Conservation (phyloP, 306 rosid genomes). For the Albizia julibrissin region DNA sequence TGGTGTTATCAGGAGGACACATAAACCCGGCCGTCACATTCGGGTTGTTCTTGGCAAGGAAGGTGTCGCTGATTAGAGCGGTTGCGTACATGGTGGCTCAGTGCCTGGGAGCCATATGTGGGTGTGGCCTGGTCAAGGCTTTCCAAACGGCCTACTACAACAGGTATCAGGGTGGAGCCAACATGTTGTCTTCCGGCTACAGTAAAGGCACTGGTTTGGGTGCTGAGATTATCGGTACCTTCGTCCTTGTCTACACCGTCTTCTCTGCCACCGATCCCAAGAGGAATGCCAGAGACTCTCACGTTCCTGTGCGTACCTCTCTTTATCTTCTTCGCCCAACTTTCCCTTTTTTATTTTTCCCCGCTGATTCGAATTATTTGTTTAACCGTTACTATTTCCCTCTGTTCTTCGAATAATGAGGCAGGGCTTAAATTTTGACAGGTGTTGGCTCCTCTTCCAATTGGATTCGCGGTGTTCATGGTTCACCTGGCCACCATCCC, state of each 20-base stretch:
- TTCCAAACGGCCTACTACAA: constrained; percentile 42
- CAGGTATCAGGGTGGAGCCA: constrained; percentile 46
- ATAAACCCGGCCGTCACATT: constrained; percentile 55
- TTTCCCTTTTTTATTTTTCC: not conserved
- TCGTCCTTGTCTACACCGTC: constrained; percentile 53
- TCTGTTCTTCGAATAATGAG: not conserved
- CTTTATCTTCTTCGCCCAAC: not conserved
- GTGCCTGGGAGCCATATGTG: constrained; percentile 46
- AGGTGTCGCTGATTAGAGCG: constrained; percentile 49
- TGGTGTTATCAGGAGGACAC: constrained; percentile 42
- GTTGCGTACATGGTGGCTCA: constrained; percentile 46
- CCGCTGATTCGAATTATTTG: not conserved
- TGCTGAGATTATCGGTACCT: constrained; percentile 50
- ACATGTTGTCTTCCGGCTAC: constrained; percentile 32
- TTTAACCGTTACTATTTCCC: not conserved
- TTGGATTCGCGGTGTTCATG: constrained; percentile 51
- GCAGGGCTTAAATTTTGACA: constrained; percentile 1
- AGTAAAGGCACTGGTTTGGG: constrained; percentile 47
- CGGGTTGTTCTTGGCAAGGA: constrained; percentile 44
- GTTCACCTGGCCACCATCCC: constrained; percentile 57
- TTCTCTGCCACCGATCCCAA: constrained; percentile 59
- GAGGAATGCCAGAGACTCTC: constrained; percentile 50
- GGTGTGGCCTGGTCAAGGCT: constrained; percentile 44
- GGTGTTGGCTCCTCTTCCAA: constrained; percentile 62
- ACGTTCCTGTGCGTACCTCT: constrained; percentile 44